Conservation (phyloP, 2,329 filamentous ascomycete genomes). For the Penicillium sp. region DNA sequence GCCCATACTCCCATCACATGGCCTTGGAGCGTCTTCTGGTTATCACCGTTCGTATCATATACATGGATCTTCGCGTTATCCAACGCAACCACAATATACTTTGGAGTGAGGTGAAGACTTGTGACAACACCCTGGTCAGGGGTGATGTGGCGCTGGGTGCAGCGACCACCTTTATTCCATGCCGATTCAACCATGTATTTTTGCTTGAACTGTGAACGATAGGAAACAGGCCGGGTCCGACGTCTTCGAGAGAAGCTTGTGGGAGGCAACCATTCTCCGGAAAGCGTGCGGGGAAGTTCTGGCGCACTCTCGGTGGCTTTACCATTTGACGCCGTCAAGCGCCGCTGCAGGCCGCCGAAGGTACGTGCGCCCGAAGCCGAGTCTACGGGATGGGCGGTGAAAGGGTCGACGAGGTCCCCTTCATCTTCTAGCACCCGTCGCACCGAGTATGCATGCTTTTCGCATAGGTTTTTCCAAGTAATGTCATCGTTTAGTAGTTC, state of each 20-base stretch:
- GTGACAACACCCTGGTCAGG: constrained; percentile 97
- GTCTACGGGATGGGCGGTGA: constrained; percentile 29
- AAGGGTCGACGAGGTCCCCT: constrained; percentile 36
- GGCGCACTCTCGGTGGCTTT: constrained; percentile 48
- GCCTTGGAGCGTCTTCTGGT: constrained; percentile 83
- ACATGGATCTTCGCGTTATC: constrained; percentile 99
- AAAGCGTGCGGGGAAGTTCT: constrained; percentile 44
- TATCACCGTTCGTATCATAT: constrained; percentile 86
- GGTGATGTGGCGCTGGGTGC: constrained; percentile 82
- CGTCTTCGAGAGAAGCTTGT: constrained; percentile 37
- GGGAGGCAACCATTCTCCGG: constrained; percentile 33
- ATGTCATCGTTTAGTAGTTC: constrained; percentile 94
- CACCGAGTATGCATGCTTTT: constrained; percentile 95
- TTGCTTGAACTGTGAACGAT: constrained; percentile 97
- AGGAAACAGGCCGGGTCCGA: constrained; percentile 70
- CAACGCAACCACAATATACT: constrained; percentile 95
- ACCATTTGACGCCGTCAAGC: constrained; percentile 24
- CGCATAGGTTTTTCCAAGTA: constrained; percentile 96
- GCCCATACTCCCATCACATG: constrained; percentile 99
- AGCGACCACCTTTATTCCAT: constrained; percentile 87
- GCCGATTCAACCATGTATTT: constrained; percentile 95
- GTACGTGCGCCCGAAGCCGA: constrained; percentile 20
- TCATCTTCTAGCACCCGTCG: constrained; percentile 53
- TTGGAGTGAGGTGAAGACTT: constrained; percentile 86
- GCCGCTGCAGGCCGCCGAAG: constrained; percentile 25